These are phyloP conservation scores for Akebia trifoliata DNA, from an alignment of 164 flowering plant species.

Conservation along the genomic window DNA sequence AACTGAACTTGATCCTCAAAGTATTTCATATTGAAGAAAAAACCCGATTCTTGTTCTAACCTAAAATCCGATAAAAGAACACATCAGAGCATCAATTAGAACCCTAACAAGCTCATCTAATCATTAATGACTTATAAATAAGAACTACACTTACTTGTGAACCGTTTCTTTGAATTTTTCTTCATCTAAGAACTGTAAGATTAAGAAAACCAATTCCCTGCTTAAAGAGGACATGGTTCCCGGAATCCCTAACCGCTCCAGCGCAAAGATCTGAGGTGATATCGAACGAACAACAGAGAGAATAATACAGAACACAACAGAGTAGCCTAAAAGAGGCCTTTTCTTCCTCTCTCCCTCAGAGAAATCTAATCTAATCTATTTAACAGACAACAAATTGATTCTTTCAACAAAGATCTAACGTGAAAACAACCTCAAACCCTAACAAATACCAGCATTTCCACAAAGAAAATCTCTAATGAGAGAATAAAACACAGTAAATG, in stretches of 20 bases:
- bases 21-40: constrained; percentile 64
- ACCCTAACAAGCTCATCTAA: not conserved
- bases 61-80: constrained; percentile 15
- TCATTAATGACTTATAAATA: not conserved
- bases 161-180: constrained; percentile 73
- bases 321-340: not conserved
- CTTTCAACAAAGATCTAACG: not conserved
- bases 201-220: constrained; percentile 62
- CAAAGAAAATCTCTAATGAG: not conserved
- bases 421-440: not conserved
- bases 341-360: not conserved
- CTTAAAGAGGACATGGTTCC: constrained; percentile 67
- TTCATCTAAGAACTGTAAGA: constrained; percentile 67
- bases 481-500: not conserved
- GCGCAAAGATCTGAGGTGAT: constrained; percentile 34
- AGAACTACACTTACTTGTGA: constrained; percentile 39
- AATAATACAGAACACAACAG: not conserved
- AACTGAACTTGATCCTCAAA: constrained; percentile 62
- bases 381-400: not conserved
- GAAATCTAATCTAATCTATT: not conserved
- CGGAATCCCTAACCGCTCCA: constrained; percentile 63
- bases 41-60: constrained; percentile 67
- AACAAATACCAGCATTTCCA: not conserved
- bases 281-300: not conserved
- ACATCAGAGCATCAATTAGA: not conserved